These are phyloP conservation scores for Trichoderma cornu-damae DNA, from an alignment of 2,329 filamentous ascomycete species.

Conservation along the genomic window DNA sequence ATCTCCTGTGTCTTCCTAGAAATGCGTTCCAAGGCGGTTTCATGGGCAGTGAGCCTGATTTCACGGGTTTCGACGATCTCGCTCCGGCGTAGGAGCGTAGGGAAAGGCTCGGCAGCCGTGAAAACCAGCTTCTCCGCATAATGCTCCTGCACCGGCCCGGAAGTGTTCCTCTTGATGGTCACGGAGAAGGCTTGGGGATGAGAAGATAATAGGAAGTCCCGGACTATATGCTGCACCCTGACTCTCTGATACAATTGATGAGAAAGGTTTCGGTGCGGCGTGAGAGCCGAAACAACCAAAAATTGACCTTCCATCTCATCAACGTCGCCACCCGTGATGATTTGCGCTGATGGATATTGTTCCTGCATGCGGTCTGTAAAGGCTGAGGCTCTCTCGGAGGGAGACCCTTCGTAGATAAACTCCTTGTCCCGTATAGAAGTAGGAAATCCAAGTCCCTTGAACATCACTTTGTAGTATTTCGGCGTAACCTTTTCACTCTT, in stretches of 20 bases:
- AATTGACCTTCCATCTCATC: slow-evolving; percentile 90
- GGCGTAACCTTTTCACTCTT: slow-evolving; percentile 74
- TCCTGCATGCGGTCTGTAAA: slow-evolving; percentile 92
- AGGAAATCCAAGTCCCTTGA: slow-evolving; percentile 85
- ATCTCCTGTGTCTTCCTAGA: slow-evolving; percentile 88
- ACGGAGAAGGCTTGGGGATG: slow-evolving; percentile 75
- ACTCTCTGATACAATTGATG: slow-evolving; percentile 85
- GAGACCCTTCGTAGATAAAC: slow-evolving; percentile 81
- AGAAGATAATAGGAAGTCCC: slow-evolving; percentile 80
- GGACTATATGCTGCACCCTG: slow-evolving; percentile 73
- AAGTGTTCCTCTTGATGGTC: slow-evolving; percentile 65
- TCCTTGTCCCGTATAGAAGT: slow-evolving; percentile 77
- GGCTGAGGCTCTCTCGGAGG: slow-evolving; percentile 68
- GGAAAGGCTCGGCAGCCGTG: slow-evolving; percentile 79
- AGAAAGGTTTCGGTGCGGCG: slow-evolving; percentile 71
- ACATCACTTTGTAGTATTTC: slow-evolving; percentile 87
- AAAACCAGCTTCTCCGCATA: slow-evolving; percentile 80
- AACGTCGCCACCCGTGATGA: slow-evolving; percentile 62
- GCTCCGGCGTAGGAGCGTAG: slow-evolving; percentile 81
- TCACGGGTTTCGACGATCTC: slow-evolving; percentile 70
- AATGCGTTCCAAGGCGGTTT: slow-evolving; percentile 87
- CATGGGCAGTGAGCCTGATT: slow-evolving; percentile 64
- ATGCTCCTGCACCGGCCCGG: slow-evolving; percentile 65
- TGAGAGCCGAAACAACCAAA: slow-evolving; percentile 74
- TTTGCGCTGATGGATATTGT: slow-evolving; percentile 79